A percentile compares a stretch with the other conserved stretches of the same genome.
Conservation (phyloP, 2,329 filamentous ascomycete genomes). For the Fusarium coffeatum region DNA sequence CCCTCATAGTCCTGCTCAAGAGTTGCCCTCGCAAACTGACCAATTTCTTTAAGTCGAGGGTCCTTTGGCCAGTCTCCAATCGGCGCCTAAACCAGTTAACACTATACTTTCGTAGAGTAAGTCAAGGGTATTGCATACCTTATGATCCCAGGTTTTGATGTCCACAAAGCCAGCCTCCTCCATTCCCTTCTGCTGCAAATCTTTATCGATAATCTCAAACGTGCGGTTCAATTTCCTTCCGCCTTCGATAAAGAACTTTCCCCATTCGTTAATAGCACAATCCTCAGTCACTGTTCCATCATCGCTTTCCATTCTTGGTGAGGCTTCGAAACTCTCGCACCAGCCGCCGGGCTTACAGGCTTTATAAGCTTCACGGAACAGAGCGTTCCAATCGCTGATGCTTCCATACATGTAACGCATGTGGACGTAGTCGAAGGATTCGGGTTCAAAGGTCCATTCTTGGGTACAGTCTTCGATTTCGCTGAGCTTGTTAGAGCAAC, state of each 20-base stretch:
- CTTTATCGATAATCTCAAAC: slow-evolving; percentile 42
- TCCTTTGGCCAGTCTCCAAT: slow-evolving; percentile 38
- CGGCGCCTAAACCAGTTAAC: slow-evolving; percentile 25
- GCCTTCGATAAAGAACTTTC: slow-evolving; percentile 46
- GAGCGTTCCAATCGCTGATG: slow-evolving; percentile 65
- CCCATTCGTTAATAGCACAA: slow-evolving; percentile 47
- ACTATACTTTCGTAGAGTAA: rapidly evolving
- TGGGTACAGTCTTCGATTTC: slow-evolving; percentile 49
- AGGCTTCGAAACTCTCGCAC: slow-evolving; percentile 50
- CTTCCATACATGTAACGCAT: slow-evolving; percentile 67
- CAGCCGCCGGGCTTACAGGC: slow-evolving; percentile 67
- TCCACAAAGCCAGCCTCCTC: slow-evolving; percentile 42
- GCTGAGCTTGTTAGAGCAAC: not conserved
- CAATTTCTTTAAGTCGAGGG: slow-evolving; percentile 27
- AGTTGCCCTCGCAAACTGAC: slow-evolving; percentile 47
- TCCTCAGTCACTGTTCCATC: slow-evolving; percentile 48
- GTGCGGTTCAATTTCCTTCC: slow-evolving; percentile 48
- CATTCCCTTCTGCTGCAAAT: slow-evolving; percentile 38
- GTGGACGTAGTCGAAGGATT: slow-evolving; percentile 70
- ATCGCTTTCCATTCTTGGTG: slow-evolving; percentile 47
- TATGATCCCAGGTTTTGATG: slow-evolving; percentile 36
- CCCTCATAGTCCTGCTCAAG: slow-evolving; percentile 54
- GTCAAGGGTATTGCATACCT: not conserved
- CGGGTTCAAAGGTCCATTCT: slow-evolving; percentile 46
- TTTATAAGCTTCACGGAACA: slow-evolving; percentile 63